Evolutionary conservation across 1,284 basidiomycete species (phyloP), one percentile per base, ranked within the genome.

Genomic region (Rugosomyces carneus): DNA sequence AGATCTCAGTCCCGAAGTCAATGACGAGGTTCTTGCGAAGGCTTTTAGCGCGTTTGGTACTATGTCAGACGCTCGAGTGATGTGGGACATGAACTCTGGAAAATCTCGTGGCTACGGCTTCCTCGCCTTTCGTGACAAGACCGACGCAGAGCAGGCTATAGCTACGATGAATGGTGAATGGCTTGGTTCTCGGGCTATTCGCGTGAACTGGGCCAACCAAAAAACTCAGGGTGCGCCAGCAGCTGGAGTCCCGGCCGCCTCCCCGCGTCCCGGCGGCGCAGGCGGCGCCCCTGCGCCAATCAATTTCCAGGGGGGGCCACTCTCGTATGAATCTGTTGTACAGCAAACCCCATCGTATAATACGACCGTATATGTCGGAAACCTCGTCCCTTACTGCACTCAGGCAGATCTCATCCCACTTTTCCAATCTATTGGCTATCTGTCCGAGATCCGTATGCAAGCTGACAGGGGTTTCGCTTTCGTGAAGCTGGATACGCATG

Each of bases 21-120:
- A 93, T 65, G 95, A 99, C 63, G 90, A 93, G n/a, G 88, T 95
- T 44, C 82, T 99, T 46, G 87, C 74, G 43, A 94, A 97, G 69
- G 94, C 95, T 13, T 99, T 99, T 72, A 83, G 81, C 56, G 89
- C 91, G 32, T 98, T 98, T 64, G 91, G 93, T 29, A 90, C 87
- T 47, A 76, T 99, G 66, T 93, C 89, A 48, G 95, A 99, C 66
- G 95, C 94, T 40, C 82, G 95, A 39, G 94, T 99, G 56, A 99
- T 99, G 94, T 98, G 95, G 93, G 95, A 99, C 66, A 94, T 96
- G 90, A 95, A 94, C 72, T 96, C 93, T 48, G 94, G 95, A 55
- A 97, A 97, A 73, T 95, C 90, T 62, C 84, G 90, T 58, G 90
- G 93, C 35, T 96, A 93, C 63, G 90, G 90, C 49, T 94, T 95